Conservation (phyloP, 768 basidiomycete species). For the Tulasnella calospora region DNA sequence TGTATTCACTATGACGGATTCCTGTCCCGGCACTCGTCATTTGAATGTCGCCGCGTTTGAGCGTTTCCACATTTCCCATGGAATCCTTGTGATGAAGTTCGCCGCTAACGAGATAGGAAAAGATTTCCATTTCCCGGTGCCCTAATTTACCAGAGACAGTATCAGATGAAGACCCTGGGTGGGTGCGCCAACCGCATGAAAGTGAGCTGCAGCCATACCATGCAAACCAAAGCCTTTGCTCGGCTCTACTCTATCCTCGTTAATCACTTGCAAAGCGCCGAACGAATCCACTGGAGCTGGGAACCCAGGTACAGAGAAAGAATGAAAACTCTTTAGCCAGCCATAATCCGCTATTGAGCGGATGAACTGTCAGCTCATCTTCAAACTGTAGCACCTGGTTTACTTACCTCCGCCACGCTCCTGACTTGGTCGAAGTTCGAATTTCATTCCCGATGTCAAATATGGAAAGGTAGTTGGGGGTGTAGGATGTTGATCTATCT, state of each 20-base stretch:
- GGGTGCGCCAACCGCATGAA: background rate
- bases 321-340: constrained; percentile 85
- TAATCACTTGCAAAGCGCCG: constrained; percentile 80
- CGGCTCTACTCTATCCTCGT: constrained; percentile 79
- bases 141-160: constrained; percentile 32
- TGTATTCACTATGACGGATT: constrained; percentile 74
- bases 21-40: constrained; percentile 90
- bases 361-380: background rate
- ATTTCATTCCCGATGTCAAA: background rate
- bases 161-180: background rate
- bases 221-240: constrained; percentile 81
- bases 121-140: constrained; percentile 85
- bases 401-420: background rate
- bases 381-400: background rate
- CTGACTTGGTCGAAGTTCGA: background rate
- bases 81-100: constrained; percentile 56
- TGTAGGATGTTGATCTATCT: no score
- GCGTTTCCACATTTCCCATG: constrained; percentile 84
- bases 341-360: constrained; percentile 57
- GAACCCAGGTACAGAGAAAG: constrained; percentile 73
- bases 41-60: constrained; percentile 85
- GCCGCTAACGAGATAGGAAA: constrained; percentile 76
- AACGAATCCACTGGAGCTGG: constrained; percentile 56
- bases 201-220: constrained; percentile 28
- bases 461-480: background rate